Percentiles rank a stretch among this genome's conserved stretches.
Conservation (phyloP, 2,329 filamentous ascomycete genomes). For the Aureobasidium sp. region DNA sequence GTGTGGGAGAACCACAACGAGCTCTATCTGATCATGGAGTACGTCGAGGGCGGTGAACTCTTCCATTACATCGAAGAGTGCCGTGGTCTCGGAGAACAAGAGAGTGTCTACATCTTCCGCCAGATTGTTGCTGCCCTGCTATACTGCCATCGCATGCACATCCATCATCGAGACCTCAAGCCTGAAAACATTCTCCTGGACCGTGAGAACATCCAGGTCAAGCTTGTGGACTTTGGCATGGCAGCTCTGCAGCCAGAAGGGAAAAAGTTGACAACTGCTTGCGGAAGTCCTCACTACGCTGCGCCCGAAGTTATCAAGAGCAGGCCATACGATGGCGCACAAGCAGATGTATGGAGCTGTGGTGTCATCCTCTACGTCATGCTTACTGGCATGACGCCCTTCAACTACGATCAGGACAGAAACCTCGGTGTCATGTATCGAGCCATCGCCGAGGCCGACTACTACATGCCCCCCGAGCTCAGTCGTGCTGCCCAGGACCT, state of each 20-base stretch:
- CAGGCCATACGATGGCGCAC: constrained; percentile 71
- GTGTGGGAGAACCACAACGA: constrained; percentile 97
- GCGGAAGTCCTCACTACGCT: constrained; percentile 93
- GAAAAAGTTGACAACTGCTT: constrained; percentile 78
- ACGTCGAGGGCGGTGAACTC: constrained; percentile 75
- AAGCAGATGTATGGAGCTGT: constrained; percentile 90
- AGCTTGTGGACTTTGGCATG: constrained; percentile 97
- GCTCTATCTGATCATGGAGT: constrained; percentile 94
- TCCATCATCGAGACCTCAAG: constrained; percentile 93
- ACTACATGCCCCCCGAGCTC: constrained; percentile 44
- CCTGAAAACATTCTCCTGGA: constrained; percentile 94
- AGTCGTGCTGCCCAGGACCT: constrained; percentile 67
- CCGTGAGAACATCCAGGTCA: constrained; percentile 62
- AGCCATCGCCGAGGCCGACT: constrained; percentile 44
- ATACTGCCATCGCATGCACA: constrained; percentile 90
- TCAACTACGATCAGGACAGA: constrained; percentile 57
- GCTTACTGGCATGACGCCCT: constrained; percentile 76
- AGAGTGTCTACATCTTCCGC: constrained; percentile 77
- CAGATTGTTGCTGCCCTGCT: constrained; percentile 89
- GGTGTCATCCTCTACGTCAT: constrained; percentile 86
- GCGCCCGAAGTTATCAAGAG: constrained; percentile 83
- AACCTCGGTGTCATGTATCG: constrained; percentile 59
- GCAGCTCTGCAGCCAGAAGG: constrained; percentile 79
- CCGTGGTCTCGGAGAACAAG: constrained; percentile 68
- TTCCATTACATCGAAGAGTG: constrained; percentile 76